Percentiles rank a stretch among this genome's conserved stretches.
Evolutionary conservation across 371 early-diverging fungal genomes (phyloP).

Genomic region (Mucor racemosus): DNA sequence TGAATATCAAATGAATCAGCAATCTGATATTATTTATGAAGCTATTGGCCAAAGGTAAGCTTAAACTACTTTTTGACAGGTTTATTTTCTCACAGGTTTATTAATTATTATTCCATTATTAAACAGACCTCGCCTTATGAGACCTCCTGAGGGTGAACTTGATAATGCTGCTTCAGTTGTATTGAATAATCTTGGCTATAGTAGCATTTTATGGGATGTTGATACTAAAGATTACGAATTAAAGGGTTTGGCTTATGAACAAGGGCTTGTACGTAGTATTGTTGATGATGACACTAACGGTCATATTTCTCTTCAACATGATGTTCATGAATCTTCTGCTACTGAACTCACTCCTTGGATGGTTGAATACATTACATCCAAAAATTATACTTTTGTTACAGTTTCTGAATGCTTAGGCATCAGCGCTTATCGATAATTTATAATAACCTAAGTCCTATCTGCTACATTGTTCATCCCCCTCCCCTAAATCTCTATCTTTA

Average conservation of each 20-base stretch:
- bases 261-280: slow-evolving; percentile 14
- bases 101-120: background rate
- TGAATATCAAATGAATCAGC: slow-evolving; percentile 22
- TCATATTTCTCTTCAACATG: slow-evolving; percentile 50
- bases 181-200: slow-evolving; percentile 48
- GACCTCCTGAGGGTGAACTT: slow-evolving; percentile 58
- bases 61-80: background rate
- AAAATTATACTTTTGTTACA: slow-evolving; percentile 39
- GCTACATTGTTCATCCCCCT: background rate
- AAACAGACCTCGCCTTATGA: slow-evolving; percentile 31
- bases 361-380: slow-evolving; percentile 32
- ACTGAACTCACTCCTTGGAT: slow-evolving; percentile 40
- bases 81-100: background rate
- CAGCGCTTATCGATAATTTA: slow-evolving; percentile 13
- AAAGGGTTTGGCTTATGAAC: slow-evolving; percentile 20
- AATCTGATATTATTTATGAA: slow-evolving; percentile 23
- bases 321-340: slow-evolving; percentile 36
- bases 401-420: slow-evolving; percentile 47
- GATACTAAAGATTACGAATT: slow-evolving; percentile 55
- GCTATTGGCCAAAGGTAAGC: slow-evolving; percentile 22
- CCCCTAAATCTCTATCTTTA: background rate
- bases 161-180: slow-evolving; percentile 31
- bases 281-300: slow-evolving; percentile 19
- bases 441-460: background rate
- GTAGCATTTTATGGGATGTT: slow-evolving; percentile 57